Base-by-base conservation (phyloP, 805 yeast species). In the Suhomyces pyralidae region DNA sequence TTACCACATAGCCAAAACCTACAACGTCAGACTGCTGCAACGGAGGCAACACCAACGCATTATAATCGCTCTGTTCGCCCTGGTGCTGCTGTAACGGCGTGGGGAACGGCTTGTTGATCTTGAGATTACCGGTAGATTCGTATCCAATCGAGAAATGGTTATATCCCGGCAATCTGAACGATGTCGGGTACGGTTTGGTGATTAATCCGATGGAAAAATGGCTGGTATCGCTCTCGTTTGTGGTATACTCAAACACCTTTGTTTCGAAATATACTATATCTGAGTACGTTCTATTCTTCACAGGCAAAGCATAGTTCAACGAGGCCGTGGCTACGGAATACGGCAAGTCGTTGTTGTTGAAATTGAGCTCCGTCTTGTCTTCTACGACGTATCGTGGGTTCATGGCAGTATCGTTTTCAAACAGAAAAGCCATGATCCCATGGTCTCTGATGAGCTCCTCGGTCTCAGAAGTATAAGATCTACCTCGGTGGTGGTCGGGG, bases 111-210 rank as follows among this genome's bases (percentile, higher is more conserved):
- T 81, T 80, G 61, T 83, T 85, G 48, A 87, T 79, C 55, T 89
- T 76, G 51, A 86, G 69, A 54, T 84, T 81, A 1, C 96, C 96
- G 4, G 83, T 81, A 2, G 88, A 80, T 64, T 88, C 93, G 62
- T 88, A 83, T 2, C 87, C 87, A 47, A 88, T 76, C 0, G 91
- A 85, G 61, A 84, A 86, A 47, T 80, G 80, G 54, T 82, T 78
- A 65, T 83, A 80, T 1, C 96, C 96, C 0, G 96, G 96, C 12
- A 85, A 73, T 58, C 89, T 75, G 66, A 86, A 88, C 3, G 61
- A 42, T 53, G 80, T 76, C 2, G 96, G 94, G 60, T 86, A 86
- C 2, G 94, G 93, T 57, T 79, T 81, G 0, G 93, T 83, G 8
- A 82, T 80, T 25, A 88, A 70, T 0, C 96, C 94, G 46, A 88